These are phyloP conservation scores for Polyporus tsugae DNA, from an alignment of 1,284 basidiomycete genomes.

Conservation along the genomic window DNA sequence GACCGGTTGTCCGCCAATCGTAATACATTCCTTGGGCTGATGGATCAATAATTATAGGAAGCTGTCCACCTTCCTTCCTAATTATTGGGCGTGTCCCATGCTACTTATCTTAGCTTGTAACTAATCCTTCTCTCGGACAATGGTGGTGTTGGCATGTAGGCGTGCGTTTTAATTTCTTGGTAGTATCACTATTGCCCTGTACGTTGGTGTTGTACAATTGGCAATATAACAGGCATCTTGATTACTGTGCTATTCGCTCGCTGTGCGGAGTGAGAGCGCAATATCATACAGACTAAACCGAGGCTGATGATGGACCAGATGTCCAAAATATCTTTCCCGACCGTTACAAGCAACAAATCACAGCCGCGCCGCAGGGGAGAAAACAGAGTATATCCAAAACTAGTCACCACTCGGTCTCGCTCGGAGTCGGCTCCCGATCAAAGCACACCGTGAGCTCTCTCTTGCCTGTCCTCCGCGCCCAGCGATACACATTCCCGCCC, in stretches of 20 bases:
- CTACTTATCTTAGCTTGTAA: background rate
- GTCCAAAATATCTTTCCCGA: too few relatives aligned
- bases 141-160: background rate
- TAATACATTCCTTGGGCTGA: background rate
- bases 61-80: background rate
- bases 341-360: too few relatives aligned
- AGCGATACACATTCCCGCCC: constrained; percentile 43
- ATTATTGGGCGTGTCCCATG: background rate
- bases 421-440: constrained; percentile 31
- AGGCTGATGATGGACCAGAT: too few relatives aligned
- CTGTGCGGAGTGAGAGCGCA: background rate
- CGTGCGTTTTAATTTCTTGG: background rate
- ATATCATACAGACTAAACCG: too few relatives aligned
- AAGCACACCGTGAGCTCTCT: constrained; percentile 40
- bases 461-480: constrained; percentile 40
- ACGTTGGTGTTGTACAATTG: background rate
- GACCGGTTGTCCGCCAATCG: background rate
- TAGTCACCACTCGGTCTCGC: constrained; percentile 31
- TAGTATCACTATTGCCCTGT: background rate
- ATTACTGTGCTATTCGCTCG: background rate
- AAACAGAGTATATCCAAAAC: too few relatives aligned
- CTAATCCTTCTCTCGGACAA: background rate
- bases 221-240: background rate
- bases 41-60: background rate
- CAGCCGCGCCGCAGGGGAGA: too few relatives aligned